Percentiles rank a stretch among this genome's conserved stretches.
Conservation (phyloP, 1,139 yeast genomes). For the Yamadazyma oceani region DNA sequence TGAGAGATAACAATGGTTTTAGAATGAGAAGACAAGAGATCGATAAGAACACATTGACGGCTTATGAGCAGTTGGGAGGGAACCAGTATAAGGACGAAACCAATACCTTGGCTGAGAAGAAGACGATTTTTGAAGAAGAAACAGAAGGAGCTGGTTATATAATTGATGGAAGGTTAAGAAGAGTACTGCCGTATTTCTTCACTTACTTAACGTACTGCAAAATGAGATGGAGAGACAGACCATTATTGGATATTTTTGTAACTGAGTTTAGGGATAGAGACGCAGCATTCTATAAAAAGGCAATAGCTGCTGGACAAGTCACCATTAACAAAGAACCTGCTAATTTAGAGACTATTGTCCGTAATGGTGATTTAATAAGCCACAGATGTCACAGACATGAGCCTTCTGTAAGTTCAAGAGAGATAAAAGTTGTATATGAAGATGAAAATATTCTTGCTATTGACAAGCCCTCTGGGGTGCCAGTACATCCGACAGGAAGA, state of each 20-base stretch:
- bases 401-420: constrained; percentile 77
- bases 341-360: constrained; percentile 59
- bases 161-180: constrained; percentile 61
- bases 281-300: constrained; percentile 62
- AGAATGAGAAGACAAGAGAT: constrained; percentile 45
- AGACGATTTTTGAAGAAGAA: constrained; percentile 56
- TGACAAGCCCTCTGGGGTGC: constrained; percentile 93
- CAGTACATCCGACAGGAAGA: constrained; percentile 96
- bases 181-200: constrained; percentile 82
- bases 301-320: constrained; percentile 74
- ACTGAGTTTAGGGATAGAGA: constrained; percentile 84
- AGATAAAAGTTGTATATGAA: constrained; percentile 72
- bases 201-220: constrained; percentile 92
- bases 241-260: constrained; percentile 73
- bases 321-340: constrained; percentile 68
- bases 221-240: constrained; percentile 84
- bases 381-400: constrained; percentile 90
- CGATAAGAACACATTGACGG: constrained; percentile 42
- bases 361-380: constrained; percentile 81
- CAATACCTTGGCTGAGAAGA: constrained; percentile 26
- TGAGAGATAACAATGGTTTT: constrained; percentile 51
- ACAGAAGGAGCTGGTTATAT: constrained; percentile 51
- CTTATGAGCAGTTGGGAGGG: constrained; percentile 44
- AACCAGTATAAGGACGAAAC: constrained; percentile 23
- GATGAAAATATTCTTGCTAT: constrained; percentile 80